These are phyloP conservation scores for Cutaneotrichosporon sp. DNA, from an alignment of 1,284 basidiomycete species.

Conservation along the genomic window DNA sequence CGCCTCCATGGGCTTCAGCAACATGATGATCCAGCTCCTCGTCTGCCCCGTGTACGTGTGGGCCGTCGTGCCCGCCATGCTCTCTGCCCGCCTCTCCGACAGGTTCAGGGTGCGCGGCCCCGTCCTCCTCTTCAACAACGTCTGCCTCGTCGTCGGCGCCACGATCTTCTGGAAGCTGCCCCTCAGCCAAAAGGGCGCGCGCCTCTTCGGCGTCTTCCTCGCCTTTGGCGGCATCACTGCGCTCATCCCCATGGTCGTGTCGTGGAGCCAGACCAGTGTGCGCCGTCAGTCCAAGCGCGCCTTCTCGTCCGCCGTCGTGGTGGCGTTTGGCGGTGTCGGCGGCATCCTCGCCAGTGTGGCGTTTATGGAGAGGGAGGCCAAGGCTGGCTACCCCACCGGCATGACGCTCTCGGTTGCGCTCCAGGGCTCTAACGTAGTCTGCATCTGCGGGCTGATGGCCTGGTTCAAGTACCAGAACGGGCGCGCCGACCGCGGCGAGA, in stretches of 20 bases:
- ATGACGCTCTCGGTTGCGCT: conserved; percentile 17
- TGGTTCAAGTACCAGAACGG: conserved; percentile 21
- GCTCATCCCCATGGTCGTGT: conserved; percentile 41
- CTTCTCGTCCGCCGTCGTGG: conserved; percentile 50
- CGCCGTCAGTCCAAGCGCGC: conserved; percentile 51
- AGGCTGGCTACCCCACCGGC: conserved; percentile 17
- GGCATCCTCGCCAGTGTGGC: conserved; percentile 47
- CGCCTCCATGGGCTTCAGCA: conserved; percentile 47
- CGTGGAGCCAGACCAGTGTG: conserved; percentile 53
- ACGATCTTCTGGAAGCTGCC: conserved; percentile 12
- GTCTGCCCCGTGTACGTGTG: conserved; percentile 53
- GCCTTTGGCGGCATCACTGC: conserved; percentile 44
- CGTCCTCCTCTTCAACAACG: conserved; percentile 8
- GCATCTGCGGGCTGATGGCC: conserved; percentile 3
- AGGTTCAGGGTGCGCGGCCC: conserved; percentile 7
- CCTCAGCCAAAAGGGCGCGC: conserved; percentile 8
- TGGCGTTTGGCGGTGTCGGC: conserved; percentile 54
- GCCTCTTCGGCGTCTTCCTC: conserved; percentile 47
- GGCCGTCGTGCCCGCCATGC: conserved; percentile 48
- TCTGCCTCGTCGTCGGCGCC: conserved; percentile 12
- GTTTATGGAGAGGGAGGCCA: conserved; percentile 19
- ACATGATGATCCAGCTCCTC: conserved; percentile 41
- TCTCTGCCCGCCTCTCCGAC: conserved; percentile 48
- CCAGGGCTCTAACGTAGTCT: conserved; percentile 3
- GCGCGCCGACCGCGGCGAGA: conserved; percentile 16